phyloP scores from a whole-genome alignment of 176 grass and related monocot species.

The Raddia guianensis region DNA sequence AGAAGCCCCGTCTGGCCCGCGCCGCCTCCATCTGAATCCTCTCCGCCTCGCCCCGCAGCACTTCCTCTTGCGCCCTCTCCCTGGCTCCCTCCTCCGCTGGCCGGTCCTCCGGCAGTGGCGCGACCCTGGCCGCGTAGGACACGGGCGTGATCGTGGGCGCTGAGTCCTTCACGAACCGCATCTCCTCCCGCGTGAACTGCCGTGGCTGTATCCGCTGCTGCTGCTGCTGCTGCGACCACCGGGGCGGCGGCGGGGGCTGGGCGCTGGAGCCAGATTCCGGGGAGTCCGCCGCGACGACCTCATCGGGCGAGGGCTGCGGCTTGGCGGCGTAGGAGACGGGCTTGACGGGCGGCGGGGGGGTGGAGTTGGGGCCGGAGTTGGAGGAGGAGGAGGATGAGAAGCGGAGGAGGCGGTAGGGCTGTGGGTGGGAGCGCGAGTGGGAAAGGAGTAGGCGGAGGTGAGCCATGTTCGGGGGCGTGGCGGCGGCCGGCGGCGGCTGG shows the following conservation, averaged over 20 bases:
- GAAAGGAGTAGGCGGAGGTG: slow-evolving; percentile 65
- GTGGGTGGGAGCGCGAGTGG: slow-evolving; percentile 34
- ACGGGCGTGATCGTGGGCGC: slow-evolving; percentile 63
- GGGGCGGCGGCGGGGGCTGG: neutral
- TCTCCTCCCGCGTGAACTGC: slow-evolving; percentile 65
- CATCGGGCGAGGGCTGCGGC: slow-evolving; percentile 45
- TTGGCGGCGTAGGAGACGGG: slow-evolving; percentile 77
- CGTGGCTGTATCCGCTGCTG: slow-evolving; percentile 7
- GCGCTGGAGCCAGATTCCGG: neutral
- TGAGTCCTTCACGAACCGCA: slow-evolving; percentile 69
- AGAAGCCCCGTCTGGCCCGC: slow-evolving; percentile 46
- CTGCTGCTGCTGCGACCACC: slow-evolving; percentile 24
- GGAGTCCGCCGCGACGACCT: neutral
- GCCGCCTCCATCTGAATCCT: slow-evolving; percentile 53
- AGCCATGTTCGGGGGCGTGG: slow-evolving; percentile 53
- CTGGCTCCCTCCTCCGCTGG: slow-evolving; percentile 8
- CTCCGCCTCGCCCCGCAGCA: slow-evolving; percentile 52
- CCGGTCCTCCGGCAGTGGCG: slow-evolving; percentile 73
- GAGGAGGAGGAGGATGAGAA: slow-evolving; percentile 47
- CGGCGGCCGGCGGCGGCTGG: slow-evolving; percentile 40
- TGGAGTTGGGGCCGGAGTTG: slow-evolving; percentile 27
- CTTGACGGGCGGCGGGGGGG: slow-evolving; percentile 52
- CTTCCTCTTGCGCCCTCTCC: slow-evolving; percentile 31
- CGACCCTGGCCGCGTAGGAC: slow-evolving; percentile 69
- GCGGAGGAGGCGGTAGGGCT: slow-evolving; percentile 18